phyloP scores from a whole-genome alignment of 257 asterid genomes.

The Salvia splendens region DNA sequence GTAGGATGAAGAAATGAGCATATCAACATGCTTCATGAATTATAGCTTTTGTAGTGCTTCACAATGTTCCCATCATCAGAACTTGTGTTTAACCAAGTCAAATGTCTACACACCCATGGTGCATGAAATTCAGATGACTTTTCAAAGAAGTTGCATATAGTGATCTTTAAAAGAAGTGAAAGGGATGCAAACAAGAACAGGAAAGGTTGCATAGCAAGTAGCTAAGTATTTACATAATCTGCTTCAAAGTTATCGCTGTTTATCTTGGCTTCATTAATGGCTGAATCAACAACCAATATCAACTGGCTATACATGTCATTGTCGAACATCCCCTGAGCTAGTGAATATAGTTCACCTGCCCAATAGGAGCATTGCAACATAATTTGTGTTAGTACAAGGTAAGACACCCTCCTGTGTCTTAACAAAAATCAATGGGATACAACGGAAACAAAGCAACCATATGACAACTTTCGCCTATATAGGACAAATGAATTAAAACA shows the following conservation, averaged over 20 bases:
- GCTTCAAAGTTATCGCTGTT: constrained; percentile 71
- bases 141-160: constrained; percentile 22
- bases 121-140: constrained; percentile 14
- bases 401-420: constrained; percentile 3
- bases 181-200: constrained; percentile 10
- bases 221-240: constrained; percentile 68
- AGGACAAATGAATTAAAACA: constrained; percentile 14
- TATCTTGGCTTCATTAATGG: constrained; percentile 63
- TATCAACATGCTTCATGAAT: constrained; percentile 15
- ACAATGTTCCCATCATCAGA: constrained; percentile 20
- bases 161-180: constrained; percentile 10
- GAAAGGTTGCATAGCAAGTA: constrained; percentile 12
- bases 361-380: constrained; percentile 31
- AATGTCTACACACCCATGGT: constrained; percentile 8
- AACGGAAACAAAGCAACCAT: constrained; percentile 10
- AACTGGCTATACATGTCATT: constrained; percentile 65
- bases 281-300: constrained; percentile 68
- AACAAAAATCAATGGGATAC: constrained; percentile 18
- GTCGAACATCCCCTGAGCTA: constrained; percentile 83
- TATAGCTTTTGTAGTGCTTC: constrained; percentile 29
- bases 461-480: background rate
- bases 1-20: constrained; percentile 29
- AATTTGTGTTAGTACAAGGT: constrained; percentile 25
- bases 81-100: constrained; percentile 27
- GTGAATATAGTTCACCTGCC: constrained; percentile 87